Evolutionary conservation across 768 basidiomycete genomes (phyloP).

Genomic region (Auriscalpium microsporum): DNA sequence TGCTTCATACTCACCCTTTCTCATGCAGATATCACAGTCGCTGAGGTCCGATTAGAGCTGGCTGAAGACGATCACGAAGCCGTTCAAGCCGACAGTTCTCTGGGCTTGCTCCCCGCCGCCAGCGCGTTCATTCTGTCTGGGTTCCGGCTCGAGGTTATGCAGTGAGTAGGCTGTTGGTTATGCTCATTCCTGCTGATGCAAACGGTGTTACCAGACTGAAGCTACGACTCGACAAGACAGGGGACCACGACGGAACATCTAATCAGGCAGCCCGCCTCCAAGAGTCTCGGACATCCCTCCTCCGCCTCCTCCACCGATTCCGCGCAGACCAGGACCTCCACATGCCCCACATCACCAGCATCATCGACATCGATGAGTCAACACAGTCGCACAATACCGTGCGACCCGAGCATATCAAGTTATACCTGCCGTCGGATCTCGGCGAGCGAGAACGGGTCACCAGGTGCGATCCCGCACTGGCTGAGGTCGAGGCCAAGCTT

Average conservation of each 20-base stretch:
- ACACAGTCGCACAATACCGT: not conserved
- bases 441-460: not conserved
- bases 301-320: not conserved
- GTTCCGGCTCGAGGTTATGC: not conserved
- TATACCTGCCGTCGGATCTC: not conserved
- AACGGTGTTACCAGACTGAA: not conserved
- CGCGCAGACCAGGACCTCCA: not conserved
- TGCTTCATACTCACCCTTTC: not conserved
- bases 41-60: not conserved
- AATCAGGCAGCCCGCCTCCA: not conserved
- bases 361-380: not conserved
- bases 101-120: not conserved
- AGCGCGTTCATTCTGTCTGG: not conserved
- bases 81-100: not conserved
- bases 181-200: not conserved
- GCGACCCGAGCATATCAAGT: not conserved
- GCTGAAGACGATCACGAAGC: not conserved
- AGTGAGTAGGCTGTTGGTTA: not conserved
- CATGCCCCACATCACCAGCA: not conserved
- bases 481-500: not conserved
- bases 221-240: not conserved
- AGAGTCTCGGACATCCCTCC: not conserved
- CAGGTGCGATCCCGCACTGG: not conserved
- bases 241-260: not conserved
- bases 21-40: not conserved